Evolutionary conservation across 192 early-diverging fungal species (phyloP).

Genomic region (Chytriomyces sp.): DNA sequence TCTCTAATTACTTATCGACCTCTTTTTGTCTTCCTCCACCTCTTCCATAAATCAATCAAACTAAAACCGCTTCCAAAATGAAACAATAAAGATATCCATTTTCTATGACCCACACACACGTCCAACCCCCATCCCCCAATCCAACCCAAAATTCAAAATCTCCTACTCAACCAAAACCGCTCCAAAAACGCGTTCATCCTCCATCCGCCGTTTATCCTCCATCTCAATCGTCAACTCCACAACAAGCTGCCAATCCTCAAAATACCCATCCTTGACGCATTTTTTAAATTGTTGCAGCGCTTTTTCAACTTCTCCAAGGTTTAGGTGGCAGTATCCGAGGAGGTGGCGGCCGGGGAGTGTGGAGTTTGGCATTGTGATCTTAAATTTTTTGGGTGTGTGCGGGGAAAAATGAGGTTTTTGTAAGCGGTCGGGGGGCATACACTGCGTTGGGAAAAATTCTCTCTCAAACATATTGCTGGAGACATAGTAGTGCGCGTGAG

Average conservation of each 20-base stretch:
- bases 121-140: too few species aligned
- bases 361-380: slow-evolving; percentile 59
- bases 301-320: slow-evolving; percentile 56
- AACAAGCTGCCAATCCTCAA: slow-evolving; percentile 60
- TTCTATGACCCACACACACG: too few species aligned
- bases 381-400: not conserved
- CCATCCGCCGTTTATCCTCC: slow-evolving; percentile 46
- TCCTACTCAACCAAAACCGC: not conserved
- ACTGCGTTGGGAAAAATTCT: not conserved
- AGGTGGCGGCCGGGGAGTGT: slow-evolving; percentile 57
- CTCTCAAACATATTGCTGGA: slow-evolving; percentile 59
- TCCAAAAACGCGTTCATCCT: not conserved
- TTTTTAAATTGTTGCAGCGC: slow-evolving; percentile 65
- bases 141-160: not conserved
- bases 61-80: too few species aligned
- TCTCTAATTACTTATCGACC: too few species aligned
- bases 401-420: not conserved
- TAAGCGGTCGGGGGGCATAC: not conserved
- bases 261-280: slow-evolving; percentile 56
- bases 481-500: slow-evolving; percentile 58
- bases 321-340: slow-evolving; percentile 64
- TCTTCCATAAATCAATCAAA: too few species aligned
- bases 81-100: too few species aligned
- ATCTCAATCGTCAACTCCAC: slow-evolving; percentile 66
- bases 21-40: too few species aligned